Evolutionary conservation across 2,329 filamentous ascomycete genomes (phyloP).

Genomic region (Hansfordia pulvinata): DNA sequence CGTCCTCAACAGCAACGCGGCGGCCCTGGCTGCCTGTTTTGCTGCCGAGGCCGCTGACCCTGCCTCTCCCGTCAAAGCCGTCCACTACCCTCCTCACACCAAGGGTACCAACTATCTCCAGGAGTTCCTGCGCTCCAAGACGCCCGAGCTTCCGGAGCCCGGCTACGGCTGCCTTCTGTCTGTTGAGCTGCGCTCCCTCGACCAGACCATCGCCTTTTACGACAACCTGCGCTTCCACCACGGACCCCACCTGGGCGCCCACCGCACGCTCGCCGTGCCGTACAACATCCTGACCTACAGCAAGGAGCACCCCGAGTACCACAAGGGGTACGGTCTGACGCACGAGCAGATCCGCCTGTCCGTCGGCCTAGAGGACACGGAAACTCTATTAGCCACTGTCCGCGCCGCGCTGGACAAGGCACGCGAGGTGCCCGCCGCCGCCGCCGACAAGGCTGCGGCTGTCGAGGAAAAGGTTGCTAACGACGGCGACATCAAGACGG

Average conservation of each 20-base stretch:
- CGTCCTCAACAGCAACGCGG: slow-evolving; percentile 28
- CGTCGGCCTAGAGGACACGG: slow-evolving; percentile 30
- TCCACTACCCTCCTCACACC: slow-evolving; percentile 28
- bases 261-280: slow-evolving; percentile 32
- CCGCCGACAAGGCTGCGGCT: neutral
- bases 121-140: slow-evolving; percentile 19
- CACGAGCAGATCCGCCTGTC: slow-evolving; percentile 29
- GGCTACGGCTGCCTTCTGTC: slow-evolving; percentile 42
- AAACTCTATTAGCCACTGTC: slow-evolving; percentile 20
- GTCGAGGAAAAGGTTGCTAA: neutral
- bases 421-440: neutral
- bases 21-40: slow-evolving; percentile 25
- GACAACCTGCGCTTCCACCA: slow-evolving; percentile 32
- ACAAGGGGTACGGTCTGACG: slow-evolving; percentile 22
- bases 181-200: slow-evolving; percentile 31
- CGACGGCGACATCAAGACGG: neutral
- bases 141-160: slow-evolving; percentile 29
- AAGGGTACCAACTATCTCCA: slow-evolving; percentile 5
- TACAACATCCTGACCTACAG: slow-evolving; percentile 31
- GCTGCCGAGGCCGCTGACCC: slow-evolving; percentile 15
- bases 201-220: slow-evolving; percentile 30
- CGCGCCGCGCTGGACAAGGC: slow-evolving; percentile 2
- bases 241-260: slow-evolving; percentile 39
- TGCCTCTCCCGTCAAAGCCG: slow-evolving; percentile 20
- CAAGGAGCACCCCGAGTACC: slow-evolving; percentile 21